Evolutionary conservation across 2,329 filamentous ascomycete genomes (phyloP).

Genomic region (Plectosphaerella plurivora): DNA sequence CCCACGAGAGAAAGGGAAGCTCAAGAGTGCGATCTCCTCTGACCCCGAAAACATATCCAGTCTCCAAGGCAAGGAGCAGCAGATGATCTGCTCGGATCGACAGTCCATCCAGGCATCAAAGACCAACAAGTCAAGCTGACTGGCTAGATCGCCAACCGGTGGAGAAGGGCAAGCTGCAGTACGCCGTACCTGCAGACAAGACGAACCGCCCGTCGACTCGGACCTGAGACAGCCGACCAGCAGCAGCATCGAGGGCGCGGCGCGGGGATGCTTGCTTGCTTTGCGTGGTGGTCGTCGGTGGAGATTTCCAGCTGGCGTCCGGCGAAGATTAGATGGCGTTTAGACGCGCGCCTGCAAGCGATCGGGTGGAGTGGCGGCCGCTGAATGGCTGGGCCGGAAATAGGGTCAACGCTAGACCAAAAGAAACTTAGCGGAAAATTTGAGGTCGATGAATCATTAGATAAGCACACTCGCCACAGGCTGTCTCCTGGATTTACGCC

Average conservation of each 20-base stretch:
- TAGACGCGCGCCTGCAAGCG: conserved; percentile 12
- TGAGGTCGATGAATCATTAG: too few species aligned
- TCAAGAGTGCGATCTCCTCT: too few species aligned
- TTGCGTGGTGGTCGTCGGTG: neutral
- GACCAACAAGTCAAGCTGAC: neutral
- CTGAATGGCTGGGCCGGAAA: conserved; percentile 7
- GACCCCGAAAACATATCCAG: too few species aligned
- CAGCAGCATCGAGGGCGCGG: neutral
- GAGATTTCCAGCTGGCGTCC: conserved; percentile 4
- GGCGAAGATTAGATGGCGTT: conserved; percentile 1
- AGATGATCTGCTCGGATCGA: neutral
- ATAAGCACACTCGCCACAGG: too few species aligned
- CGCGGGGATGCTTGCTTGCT: neutral
- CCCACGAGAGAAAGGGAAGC: too few species aligned
- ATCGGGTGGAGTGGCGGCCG: conserved; percentile 2
- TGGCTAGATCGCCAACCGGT: neutral
- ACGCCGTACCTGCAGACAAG: neutral
- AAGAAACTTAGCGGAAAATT: neutral
- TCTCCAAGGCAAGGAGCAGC: too few species aligned
- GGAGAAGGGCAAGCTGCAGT: neutral
- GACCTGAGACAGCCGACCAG: neutral
- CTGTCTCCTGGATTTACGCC: too few species aligned
- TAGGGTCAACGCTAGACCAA: conserved; percentile 5
- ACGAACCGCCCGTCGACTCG: neutral
- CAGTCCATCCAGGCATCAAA: neutral